Conservation (phyloP, 306 rosid species). For the Phaseolus lunatus region DNA sequence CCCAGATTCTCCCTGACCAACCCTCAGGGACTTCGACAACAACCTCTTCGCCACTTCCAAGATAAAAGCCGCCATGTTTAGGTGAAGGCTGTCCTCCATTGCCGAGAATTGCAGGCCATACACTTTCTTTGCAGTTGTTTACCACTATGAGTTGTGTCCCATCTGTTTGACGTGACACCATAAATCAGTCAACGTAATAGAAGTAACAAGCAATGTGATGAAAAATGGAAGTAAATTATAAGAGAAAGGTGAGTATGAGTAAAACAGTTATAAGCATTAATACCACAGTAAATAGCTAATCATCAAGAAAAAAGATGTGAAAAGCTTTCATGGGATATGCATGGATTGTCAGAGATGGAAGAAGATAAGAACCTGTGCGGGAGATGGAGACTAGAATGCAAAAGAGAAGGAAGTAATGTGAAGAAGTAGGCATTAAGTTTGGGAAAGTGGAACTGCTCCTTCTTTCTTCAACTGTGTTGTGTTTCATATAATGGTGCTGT, state of each 20-base stretch:
- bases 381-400: conserved; percentile 51
- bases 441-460: conserved; percentile 26
- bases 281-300: not conserved
- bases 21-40: conserved; percentile 52
- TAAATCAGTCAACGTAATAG: no score
- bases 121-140: conserved; percentile 75
- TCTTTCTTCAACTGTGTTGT: not conserved
- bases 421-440: conserved; percentile 53
- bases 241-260: no score
- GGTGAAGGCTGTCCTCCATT: conserved; percentile 58
- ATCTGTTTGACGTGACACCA: conserved; percentile 43
- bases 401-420: conserved; percentile 38
- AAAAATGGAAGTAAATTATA: no score
- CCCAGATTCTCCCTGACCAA: conserved; percentile 89
- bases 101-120: conserved; percentile 80
- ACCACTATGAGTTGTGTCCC: conserved; percentile 62
- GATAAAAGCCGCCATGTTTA: conserved; percentile 67
- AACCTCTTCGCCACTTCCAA: conserved; percentile 59
- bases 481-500: not conserved
- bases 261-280: not conserved
- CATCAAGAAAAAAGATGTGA: no score
- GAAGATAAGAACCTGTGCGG: conserved; percentile 44
- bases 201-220: no score
- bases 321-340: no score
- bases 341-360: not conserved